Conservation (phyloP, 208 protist species). For the Porcisia hertigi region DNA sequence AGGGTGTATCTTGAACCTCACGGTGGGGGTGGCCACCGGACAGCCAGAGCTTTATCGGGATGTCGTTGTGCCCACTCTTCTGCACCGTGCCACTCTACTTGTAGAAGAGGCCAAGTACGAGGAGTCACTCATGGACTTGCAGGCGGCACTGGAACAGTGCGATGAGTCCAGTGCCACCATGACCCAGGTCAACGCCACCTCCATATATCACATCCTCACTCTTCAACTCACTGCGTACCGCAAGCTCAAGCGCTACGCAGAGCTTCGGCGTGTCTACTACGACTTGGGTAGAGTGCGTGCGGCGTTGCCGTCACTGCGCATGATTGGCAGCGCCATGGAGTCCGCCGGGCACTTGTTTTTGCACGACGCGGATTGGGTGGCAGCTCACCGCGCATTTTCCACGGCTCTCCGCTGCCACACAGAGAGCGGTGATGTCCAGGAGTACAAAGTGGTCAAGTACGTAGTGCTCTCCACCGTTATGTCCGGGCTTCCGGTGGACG, state of each 20-base stretch:
- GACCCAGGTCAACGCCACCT: constrained; percentile 23
- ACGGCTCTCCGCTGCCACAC: constrained; percentile 93
- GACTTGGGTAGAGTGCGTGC: constrained; percentile 33
- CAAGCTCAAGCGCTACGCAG: constrained; percentile 23
- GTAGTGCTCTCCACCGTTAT: constrained; percentile 93
- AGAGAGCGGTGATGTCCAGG: constrained; percentile 93
- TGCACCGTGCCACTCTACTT: constrained; percentile 44
- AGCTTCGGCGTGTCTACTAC: constrained; percentile 51
- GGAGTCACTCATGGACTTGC: constrained; percentile 19
- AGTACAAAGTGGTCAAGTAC: constrained; percentile 87
- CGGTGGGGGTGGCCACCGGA: constrained; percentile 59
- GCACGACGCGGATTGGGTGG: constrained; percentile 84
- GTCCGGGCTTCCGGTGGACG: constrained; percentile 32
- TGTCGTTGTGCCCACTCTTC: constrained; percentile 92
- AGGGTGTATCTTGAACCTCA: constrained; percentile 61
- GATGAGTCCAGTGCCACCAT: neutral
- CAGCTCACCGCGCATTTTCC: constrained; percentile 94
- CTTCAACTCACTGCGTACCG: constrained; percentile 26
- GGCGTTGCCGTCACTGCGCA: constrained; percentile 87
- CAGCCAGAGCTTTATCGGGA: constrained; percentile 32
- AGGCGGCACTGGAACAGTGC: constrained; percentile 20
- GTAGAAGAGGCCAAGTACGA: constrained; percentile 17
- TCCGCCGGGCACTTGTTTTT: constrained; percentile 89
- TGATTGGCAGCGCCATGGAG: constrained; percentile 93
- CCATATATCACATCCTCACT: constrained; percentile 13